Evolutionary conservation across 1,284 basidiomycete genomes (phyloP).

Genomic region (Cystobasidium slooffiae): DNA sequence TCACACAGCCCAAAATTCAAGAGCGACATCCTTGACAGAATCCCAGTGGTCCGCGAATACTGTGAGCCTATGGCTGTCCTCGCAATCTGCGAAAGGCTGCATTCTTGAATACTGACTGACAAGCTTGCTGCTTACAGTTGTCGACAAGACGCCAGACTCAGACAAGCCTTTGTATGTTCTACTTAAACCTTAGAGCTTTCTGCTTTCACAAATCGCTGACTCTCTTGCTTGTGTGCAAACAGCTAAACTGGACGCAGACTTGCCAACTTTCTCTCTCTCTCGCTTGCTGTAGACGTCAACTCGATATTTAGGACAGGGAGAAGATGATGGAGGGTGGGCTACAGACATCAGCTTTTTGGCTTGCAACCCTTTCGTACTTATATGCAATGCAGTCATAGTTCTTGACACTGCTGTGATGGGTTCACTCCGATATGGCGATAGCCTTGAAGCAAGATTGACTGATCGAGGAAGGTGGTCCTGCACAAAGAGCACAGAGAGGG

Average conservation of each 20-base stretch:
- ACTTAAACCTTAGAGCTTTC: not conserved
- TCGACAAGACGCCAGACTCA: constrained; percentile 38
- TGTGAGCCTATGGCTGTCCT: constrained; percentile 12
- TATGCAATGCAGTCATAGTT: constrained; percentile 21
- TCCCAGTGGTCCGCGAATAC: constrained; percentile 42
- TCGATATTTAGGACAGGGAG: not conserved
- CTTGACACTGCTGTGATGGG: not conserved
- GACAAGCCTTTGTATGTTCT: constrained; percentile 39
- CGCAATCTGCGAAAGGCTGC: not conserved
- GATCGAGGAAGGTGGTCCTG: too few species aligned
- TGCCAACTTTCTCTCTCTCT: constrained; percentile 1
- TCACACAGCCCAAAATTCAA: constrained; percentile 40
- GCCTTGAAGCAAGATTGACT: too few species aligned
- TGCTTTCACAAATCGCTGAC: not conserved
- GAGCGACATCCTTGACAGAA: constrained; percentile 37
- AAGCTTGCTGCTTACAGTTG: constrained; percentile 6
- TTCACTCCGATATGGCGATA: too few species aligned
- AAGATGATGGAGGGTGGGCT: not conserved
- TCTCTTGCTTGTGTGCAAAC: not conserved
- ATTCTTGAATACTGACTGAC: not conserved
- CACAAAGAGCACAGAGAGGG: too few species aligned
- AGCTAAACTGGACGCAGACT: constrained; percentile 21
- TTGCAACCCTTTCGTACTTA: not conserved
- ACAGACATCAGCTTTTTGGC: not conserved
- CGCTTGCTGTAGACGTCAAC: not conserved